These are phyloP conservation scores for Calocybe cyanea DNA, from an alignment of 768 basidiomycete species.

Conservation along the genomic window DNA sequence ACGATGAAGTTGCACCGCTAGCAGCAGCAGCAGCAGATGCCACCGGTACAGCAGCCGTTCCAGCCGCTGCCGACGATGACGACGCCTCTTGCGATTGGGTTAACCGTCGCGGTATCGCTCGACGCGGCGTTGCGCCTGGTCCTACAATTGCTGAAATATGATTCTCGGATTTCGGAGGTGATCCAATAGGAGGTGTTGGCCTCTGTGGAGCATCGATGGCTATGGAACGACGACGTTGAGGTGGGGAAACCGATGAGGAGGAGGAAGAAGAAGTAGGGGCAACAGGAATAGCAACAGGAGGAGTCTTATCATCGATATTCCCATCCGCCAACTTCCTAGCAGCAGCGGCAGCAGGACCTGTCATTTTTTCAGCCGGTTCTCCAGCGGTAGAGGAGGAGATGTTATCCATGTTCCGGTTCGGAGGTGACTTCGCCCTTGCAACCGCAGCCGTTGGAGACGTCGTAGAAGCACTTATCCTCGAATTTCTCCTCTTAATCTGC, in stretches of 20 bases:
- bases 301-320: background rate
- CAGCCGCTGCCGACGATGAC: constrained; percentile 2
- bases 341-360: too few species aligned
- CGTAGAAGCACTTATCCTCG: too few species aligned
- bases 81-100: constrained; percentile 5
- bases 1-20: too few species aligned
- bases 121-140: too few species aligned
- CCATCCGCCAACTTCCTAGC: too few species aligned
- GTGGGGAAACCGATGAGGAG: background rate
- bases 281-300: constrained; percentile 1
- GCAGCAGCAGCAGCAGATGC: too few species aligned
- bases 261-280: constrained; percentile 11
- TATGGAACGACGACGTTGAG: background rate
- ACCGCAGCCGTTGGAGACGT: too few species aligned
- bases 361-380: too few species aligned
- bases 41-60: too few species aligned
- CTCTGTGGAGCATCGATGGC: constrained; percentile 2
- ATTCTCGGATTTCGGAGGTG: constrained; percentile 10
- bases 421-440: too few species aligned
- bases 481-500: constrained; percentile 17
- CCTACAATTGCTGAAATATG: constrained; percentile 4
- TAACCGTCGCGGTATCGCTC: constrained; percentile 2
- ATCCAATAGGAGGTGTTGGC: constrained; percentile 10
- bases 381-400: too few species aligned
- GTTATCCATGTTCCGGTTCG: too few species aligned